Percentiles rank a stretch among this genome's conserved stretches.
phyloP scores from a whole-genome alignment of 768 basidiomycete genomes.

The Tulasnella sp. region DNA sequence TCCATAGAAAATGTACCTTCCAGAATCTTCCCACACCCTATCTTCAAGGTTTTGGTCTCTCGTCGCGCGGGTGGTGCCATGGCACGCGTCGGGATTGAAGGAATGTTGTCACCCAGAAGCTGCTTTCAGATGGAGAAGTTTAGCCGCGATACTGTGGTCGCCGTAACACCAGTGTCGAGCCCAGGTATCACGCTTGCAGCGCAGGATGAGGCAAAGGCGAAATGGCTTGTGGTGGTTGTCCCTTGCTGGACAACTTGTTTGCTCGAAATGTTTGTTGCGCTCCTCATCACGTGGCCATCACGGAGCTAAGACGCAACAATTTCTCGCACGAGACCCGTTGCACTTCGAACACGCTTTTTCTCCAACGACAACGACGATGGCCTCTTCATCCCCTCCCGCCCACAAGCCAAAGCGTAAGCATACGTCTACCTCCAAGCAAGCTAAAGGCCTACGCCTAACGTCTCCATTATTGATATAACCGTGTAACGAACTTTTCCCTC shows the following conservation, averaged over 20 bases:
- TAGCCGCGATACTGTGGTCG: background rate
- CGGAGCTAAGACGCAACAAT: background rate
- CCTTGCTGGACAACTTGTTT: background rate
- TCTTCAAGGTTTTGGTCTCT: constrained; percentile 5
- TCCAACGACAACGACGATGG: background rate
- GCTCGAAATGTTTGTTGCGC: background rate
- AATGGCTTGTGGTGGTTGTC: background rate
- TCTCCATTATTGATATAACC: background rate
- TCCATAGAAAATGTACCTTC: background rate
- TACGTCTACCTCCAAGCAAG: background rate
- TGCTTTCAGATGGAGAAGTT: background rate
- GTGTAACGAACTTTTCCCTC: background rate
- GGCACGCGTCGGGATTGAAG: background rate
- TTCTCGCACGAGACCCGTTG: background rate
- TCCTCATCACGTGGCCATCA: background rate
- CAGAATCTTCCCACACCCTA: background rate
- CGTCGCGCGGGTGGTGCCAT: background rate
- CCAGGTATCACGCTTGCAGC: background rate
- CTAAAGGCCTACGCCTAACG: background rate
- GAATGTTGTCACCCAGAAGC: background rate
- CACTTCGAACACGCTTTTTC: background rate
- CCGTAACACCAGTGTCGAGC: background rate
- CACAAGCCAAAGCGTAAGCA: background rate
- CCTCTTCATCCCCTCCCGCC: constrained; percentile 1
- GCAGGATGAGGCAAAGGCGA: background rate